Conservation (phyloP, 2,329 filamentous ascomycete genomes). For the Beauveria sp. region DNA sequence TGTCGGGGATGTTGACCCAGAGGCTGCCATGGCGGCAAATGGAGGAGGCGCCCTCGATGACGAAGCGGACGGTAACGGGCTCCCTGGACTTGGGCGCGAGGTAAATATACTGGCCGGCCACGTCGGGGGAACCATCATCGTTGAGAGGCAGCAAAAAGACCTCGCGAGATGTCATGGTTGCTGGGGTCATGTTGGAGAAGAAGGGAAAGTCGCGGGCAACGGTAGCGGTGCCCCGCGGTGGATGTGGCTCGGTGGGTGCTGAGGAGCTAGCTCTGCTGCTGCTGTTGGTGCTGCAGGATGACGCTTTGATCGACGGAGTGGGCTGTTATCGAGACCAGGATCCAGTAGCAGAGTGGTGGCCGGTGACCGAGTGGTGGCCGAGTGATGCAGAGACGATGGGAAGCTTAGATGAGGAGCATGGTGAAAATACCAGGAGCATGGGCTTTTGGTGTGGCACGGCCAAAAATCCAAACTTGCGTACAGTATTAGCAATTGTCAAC, state of each 20-base stretch:
- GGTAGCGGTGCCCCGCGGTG: slow-evolving; percentile 10
- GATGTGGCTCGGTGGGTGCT: slow-evolving; percentile 5
- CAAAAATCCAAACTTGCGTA: background rate
- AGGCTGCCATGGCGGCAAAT: slow-evolving; percentile 91
- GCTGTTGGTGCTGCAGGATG: background rate
- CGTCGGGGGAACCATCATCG: slow-evolving; percentile 85
- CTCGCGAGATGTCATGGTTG: slow-evolving; percentile 58
- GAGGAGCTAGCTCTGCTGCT: background rate
- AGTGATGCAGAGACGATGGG: background rate
- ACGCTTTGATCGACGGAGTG: background rate
- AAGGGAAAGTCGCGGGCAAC: slow-evolving; percentile 15
- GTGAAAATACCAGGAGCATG: background rate
- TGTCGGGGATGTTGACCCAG: slow-evolving; percentile 89
- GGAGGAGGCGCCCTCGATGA: slow-evolving; percentile 89
- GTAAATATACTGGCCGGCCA: slow-evolving; percentile 87
- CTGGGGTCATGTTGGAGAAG: slow-evolving; percentile 45
- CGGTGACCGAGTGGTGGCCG: background rate
- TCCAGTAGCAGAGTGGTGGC: background rate
- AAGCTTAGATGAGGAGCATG: background rate
- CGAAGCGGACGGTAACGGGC: slow-evolving; percentile 78
- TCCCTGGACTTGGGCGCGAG: slow-evolving; percentile 65
- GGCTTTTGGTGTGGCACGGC: background rate
- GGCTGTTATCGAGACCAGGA: background rate
- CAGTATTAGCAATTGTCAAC: background rate
- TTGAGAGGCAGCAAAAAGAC: slow-evolving; percentile 87